Base-by-base conservation (phyloP, 495 filamentous ascomycete species). In the Amphirosellinia nigrospora region DNA sequence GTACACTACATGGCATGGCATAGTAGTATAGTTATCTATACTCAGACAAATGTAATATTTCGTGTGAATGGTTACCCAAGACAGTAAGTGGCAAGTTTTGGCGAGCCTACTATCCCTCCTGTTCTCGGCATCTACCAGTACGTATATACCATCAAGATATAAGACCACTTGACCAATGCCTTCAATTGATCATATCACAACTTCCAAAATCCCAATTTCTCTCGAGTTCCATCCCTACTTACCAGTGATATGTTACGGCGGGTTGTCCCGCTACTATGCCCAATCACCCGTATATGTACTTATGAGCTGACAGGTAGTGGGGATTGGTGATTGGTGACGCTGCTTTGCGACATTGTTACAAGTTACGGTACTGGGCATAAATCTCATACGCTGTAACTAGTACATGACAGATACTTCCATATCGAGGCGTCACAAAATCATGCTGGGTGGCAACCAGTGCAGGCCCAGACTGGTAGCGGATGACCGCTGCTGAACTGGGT, bases 1-100 rank as follows among this genome's bases (percentile, higher is more conserved):
- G n/a, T 38, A 23, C 8, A 6, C 6, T 26, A 26, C n/a, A n/a
- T n/a, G n/a, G n/a, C n/a, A n/a, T n/a, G n/a, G n/a, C n/a, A 11
- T n/a, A 2, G 19, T 45, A 61, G n/a, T 26, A 5, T 23, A 41
- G 30, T n/a, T 23, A 19, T 32, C 11, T 23, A 19, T 32, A 26
- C 15, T 64, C 8, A 16, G 15, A 26, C 16, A 43, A 58, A 32
- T n/a, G 39, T 21, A 7, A 46, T 52, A 46, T 46, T 52, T 41
- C 43, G 63, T 30, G 39, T 21, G n/a, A 19, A 46, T 63, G 11
- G 23, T 55, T 46, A 46, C 46, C 21, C 55, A 59, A 39, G 34
- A 39, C 59, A 26, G 39, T 43, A 21, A 50, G 23, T 21, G 50
- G 64, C 50, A 66, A 21, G 52, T 66, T 66, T 66, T 56, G 36